Evolutionary conservation across 192 early-diverging fungal species (phyloP).

Genomic region (Paraglomus brasilianum): DNA sequence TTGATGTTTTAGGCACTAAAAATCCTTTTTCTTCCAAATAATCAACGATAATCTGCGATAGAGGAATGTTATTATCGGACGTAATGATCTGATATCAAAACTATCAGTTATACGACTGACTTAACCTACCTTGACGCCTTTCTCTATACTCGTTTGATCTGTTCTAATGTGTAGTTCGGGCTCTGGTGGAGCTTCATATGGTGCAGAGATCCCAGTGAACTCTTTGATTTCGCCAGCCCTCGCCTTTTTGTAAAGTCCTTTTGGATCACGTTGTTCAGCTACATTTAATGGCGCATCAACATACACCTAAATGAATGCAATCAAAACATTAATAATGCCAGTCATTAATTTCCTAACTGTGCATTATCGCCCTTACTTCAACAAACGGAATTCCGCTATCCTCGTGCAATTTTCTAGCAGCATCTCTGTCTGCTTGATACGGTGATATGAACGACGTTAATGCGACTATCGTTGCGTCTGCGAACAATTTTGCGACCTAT

Average conservation of each 20-base stretch:
- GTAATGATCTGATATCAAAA: too few species aligned
- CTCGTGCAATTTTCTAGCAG: constrained; percentile 74
- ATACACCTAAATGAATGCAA: constrained; percentile 50
- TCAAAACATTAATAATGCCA: not conserved
- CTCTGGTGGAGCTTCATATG: constrained; percentile 81
- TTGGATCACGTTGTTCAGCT: constrained; percentile 89
- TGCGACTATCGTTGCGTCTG: constrained; percentile 77
- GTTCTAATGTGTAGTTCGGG: constrained; percentile 88
- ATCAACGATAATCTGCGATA: too few species aligned
- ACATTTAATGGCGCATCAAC: constrained; percentile 86
- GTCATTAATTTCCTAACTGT: not conserved
- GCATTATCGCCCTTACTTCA: constrained; percentile 48
- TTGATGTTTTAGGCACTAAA: too few species aligned
- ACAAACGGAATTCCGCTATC: constrained; percentile 81
- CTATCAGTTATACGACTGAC: too few species aligned
- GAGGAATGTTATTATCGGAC: too few species aligned
- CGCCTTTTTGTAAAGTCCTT: constrained; percentile 96
- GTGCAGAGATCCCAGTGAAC: constrained; percentile 93
- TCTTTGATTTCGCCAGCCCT: constrained; percentile 92
- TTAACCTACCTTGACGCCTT: constrained; percentile 61
- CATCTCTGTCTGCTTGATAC: constrained; percentile 77
- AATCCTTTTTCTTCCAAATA: too few species aligned
- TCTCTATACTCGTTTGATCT: constrained; percentile 68
- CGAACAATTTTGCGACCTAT: constrained; percentile 85
- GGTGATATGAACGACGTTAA: constrained; percentile 93